Base-by-base conservation (phyloP, 805 yeast genomes). In the Tetrapisispora phaffii region DNA sequence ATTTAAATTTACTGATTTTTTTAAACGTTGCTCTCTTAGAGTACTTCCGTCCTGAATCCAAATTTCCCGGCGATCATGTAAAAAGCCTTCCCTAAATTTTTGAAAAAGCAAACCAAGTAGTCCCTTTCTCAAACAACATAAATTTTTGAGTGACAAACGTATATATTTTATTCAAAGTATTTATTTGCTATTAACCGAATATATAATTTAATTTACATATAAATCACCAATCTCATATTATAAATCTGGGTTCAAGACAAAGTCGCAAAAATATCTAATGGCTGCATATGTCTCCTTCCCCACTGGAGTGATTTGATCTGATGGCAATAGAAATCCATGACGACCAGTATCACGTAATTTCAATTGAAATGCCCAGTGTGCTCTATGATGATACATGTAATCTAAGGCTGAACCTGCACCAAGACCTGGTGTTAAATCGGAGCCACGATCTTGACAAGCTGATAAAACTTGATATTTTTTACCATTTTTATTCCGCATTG, bases 361-460 rank as follows among this genome's bases (percentile, higher is more conserved):
- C 47, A 87, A 66, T 56, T 85, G 94, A 63, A 80, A 82, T 1
- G 95, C 94, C 88, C 89, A 85, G 54, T 71, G 76, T 0, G 93
- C 93, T 47, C 80, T 74, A 56, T 80, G 76, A 62, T 84, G 87
- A 57, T 85, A 86, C 90, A 85, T 82, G 59, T 73, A 86, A 56
- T 86, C 95, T 54, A 86, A 68, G 1, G 85, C 82, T 2, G 86
- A 75, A 2, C 95, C 95, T 5, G 88, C 73, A 2, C 93, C 93
- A 60, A 81, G 66, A 17, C 81, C 83, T 1, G 93, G 89, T 12
- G 77, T 58, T 47, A 84, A 59, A 60, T 85, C 93, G 2, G 82
- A 74, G 42, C 85, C 89, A 52, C 80, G 76, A 57, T 85, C 94
- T 46, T 80, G 69, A 59, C 95, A 86, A 1, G 95, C 93, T 7